Evolutionary conservation across 345 rosid genomes (phyloP).

Genomic region (Salix viminalis): DNA sequence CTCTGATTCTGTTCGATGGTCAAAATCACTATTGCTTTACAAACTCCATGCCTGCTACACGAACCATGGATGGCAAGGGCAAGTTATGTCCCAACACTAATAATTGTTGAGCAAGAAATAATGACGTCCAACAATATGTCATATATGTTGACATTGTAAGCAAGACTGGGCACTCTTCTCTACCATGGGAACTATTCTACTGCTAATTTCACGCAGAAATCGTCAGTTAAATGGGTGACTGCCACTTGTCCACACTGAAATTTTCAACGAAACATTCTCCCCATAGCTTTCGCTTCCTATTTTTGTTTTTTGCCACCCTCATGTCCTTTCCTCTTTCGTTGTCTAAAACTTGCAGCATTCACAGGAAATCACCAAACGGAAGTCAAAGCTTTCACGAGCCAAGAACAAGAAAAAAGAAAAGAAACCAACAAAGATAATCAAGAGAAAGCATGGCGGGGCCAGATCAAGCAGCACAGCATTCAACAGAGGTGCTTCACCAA

Average conservation of each 20-base stretch:
- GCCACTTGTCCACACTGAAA: not conserved
- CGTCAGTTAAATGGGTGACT: not conserved
- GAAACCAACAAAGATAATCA: not conserved
- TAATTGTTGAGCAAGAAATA: no score
- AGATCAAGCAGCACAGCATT: constrained; percentile 27
- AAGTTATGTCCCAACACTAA: no score
- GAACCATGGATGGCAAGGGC: no score
- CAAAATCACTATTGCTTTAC: not conserved
- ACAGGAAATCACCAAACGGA: not conserved
- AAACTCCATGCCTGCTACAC: no score
- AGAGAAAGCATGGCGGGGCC: constrained; percentile 31
- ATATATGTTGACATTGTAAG: no score
- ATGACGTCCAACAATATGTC: no score
- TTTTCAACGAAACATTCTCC: not conserved
- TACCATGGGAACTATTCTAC: not conserved
- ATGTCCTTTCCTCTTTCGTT: not conserved
- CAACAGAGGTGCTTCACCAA: constrained; percentile 36
- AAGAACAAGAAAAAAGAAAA: not conserved
- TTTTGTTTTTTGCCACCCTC: not conserved
- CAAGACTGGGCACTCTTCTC: no score
- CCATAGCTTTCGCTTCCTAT: not conserved
- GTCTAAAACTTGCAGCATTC: not conserved
- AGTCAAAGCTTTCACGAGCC: not conserved
- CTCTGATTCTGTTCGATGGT: not conserved
- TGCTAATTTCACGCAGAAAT: not conserved